Base-by-base conservation (phyloP, 2,329 filamentous ascomycete species). In the Cordyceps farinosa region DNA sequence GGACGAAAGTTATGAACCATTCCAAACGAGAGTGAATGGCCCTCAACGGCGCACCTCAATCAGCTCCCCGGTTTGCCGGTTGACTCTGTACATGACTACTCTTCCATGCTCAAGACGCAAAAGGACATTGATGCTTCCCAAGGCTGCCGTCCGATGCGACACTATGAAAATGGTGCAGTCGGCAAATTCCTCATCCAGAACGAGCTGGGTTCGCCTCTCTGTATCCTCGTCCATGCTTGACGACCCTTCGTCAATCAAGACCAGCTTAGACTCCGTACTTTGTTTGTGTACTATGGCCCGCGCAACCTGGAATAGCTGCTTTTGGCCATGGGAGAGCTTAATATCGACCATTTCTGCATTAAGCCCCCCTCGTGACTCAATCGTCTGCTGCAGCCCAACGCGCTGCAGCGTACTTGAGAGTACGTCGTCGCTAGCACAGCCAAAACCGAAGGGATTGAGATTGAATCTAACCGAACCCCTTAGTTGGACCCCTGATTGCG, bases 211-310 rank as follows among this genome's bases (percentile, higher is more conserved):
- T 38, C 45, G 42, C 3, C 60, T 44, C n/a, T 67, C 65, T 2
- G 65, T 66, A 54, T 76, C 74, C 74, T 80, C 80, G 64, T 82
- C 81, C n/a, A 65, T 42, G 4, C 34, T 42, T 3, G 27, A 22
- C 4, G 57, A 30, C 5, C n/a, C 48, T 22, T 60, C 57, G 13
- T 60, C 57, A 9, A 60, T 34, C n/a, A 60, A 13, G 2, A 52
- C 34, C 30, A 60, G 34, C 34, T 52, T 60, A 6, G 57, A 40
- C 36, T 15, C 34, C 42, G 36, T 29, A 17, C 6, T 60, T 65
- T 57, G 32, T 13, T 61, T 55, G 34, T 72, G 67, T 1, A 73
- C 30, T 2, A 74, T 32, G 13, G 71, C 70, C 8, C 66, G 60
- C 3, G 62, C 61, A 5, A 68, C 62, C 10, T 57, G 60, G 7